Percentiles rank a stretch among this genome's conserved stretches.
Evolutionary conservation across 2,329 filamentous ascomycete genomes (phyloP).

Genomic region (Triangularia setosa): DNA sequence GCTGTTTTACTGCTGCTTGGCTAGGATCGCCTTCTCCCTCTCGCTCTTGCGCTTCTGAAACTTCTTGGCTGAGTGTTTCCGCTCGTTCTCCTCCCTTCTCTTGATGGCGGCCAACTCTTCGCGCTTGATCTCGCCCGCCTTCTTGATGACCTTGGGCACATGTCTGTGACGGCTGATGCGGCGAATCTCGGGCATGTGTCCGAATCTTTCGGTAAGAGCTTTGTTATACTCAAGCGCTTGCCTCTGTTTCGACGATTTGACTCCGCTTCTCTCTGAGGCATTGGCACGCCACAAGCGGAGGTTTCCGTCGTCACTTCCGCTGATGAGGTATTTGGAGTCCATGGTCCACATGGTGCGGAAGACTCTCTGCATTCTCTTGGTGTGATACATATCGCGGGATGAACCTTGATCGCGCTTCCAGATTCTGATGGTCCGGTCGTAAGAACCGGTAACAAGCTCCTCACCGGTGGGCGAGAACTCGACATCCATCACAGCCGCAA

Average conservation of each 20-base stretch:
- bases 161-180: constrained; percentile 90
- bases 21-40: constrained; percentile 88
- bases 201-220: constrained; percentile 75
- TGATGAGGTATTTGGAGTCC: constrained; percentile 84
- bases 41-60: constrained; percentile 53
- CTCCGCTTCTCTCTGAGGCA: constrained; percentile 75
- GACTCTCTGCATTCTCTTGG: constrained; percentile 82
- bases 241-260: constrained; percentile 80
- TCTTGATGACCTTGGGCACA: constrained; percentile 89
- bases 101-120: constrained; percentile 87
- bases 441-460: constrained; percentile 85
- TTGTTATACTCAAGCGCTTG: constrained; percentile 91
- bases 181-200: constrained; percentile 93
- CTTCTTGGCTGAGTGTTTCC: constrained; percentile 84
- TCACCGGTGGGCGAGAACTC: constrained; percentile 93
- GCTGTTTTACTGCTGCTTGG: constrained; percentile 50
- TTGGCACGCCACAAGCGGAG: constrained; percentile 79
- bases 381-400: constrained; percentile 92
- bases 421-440: constrained; percentile 81
- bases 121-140: constrained; percentile 89
- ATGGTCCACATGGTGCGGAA: constrained; percentile 78
- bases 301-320: constrained; percentile 73
- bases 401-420: constrained; percentile 80
- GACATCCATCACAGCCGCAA: constrained; percentile 90
- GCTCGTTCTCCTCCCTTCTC: constrained; percentile 87